Evolutionary conservation across 2,329 filamentous ascomycete genomes (phyloP).

Genomic region (Phoma sp.): DNA sequence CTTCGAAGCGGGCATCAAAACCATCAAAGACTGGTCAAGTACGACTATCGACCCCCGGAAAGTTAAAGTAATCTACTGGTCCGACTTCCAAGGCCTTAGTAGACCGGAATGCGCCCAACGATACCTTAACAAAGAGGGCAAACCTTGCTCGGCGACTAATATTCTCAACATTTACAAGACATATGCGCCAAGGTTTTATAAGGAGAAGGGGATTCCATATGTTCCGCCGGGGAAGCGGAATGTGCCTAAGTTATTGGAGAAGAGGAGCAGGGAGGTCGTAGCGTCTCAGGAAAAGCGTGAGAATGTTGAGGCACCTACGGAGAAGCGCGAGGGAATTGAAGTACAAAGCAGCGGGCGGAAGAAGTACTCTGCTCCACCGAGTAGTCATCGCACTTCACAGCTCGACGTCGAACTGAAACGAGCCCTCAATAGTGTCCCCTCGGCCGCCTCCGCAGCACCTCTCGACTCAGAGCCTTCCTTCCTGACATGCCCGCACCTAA

Average conservation of each 20-base stretch:
- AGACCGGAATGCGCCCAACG: conserved; percentile 1
- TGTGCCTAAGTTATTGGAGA: no score
- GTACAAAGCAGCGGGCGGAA: no score
- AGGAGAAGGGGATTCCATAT: not conserved
- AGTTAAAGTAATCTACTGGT: conserved; percentile 1
- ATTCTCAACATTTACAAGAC: conserved; percentile 1
- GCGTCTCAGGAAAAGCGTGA: not conserved
- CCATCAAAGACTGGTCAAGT: conserved; percentile 1
- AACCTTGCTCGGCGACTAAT: not conserved
- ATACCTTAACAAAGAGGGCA: conserved; percentile 1
- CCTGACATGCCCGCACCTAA: no score
- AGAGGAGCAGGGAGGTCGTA: not conserved
- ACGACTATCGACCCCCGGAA: not conserved
- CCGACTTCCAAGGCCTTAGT: not conserved
- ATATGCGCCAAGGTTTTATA: conserved; percentile 1
- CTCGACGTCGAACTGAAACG: no score
- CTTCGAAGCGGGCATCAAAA: not conserved
- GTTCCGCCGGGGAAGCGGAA: not conserved
- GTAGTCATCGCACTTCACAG: no score
- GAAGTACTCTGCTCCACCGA: no score
- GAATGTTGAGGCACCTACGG: not conserved
- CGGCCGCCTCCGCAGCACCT: no score
- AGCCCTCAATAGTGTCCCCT: no score
- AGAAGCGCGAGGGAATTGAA: no score
- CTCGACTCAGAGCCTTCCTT: no score